These are phyloP conservation scores for Chlorella sp. DNA, from an alignment of 139 green algal species.

Conservation along the genomic window DNA sequence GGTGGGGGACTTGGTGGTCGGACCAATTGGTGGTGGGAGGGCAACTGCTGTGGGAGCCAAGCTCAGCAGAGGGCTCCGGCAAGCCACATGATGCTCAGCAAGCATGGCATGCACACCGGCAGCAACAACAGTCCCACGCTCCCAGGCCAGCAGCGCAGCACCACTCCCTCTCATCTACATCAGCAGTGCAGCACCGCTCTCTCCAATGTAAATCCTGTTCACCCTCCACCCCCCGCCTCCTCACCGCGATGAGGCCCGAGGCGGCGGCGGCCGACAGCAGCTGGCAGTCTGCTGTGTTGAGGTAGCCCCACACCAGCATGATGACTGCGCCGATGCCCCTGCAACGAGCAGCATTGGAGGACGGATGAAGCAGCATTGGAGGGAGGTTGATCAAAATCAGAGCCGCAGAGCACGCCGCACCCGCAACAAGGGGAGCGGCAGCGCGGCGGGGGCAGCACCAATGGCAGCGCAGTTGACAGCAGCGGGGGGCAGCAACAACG, in stretches of 20 bases:
- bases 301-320: conserved; percentile 17
- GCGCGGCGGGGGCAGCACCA: neutral
- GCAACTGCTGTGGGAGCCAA: too few relatives aligned
- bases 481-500: neutral
- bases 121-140: neutral
- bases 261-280: conserved; percentile 12
- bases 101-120: neutral
- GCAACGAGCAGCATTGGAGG: too few relatives aligned
- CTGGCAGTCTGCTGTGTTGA: neutral
- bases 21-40: too few relatives aligned
- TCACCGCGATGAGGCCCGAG: conserved; percentile 19
- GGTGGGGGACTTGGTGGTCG: neutral
- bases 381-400: too few relatives aligned
- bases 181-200: too few relatives aligned
- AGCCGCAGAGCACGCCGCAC: too few relatives aligned
- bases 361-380: too few relatives aligned
- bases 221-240: neutral
- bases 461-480: neutral
- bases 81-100: too few relatives aligned
- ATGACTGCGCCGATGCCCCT: conserved; percentile 22
- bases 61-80: too few relatives aligned
- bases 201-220: neutral
- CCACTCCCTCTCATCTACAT: neutral
- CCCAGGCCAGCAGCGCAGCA: neutral
- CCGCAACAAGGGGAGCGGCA: too few relatives aligned